phyloP scores from a whole-genome alignment of 73 alveolate genomes.

The Paramecium caudatum region DNA sequence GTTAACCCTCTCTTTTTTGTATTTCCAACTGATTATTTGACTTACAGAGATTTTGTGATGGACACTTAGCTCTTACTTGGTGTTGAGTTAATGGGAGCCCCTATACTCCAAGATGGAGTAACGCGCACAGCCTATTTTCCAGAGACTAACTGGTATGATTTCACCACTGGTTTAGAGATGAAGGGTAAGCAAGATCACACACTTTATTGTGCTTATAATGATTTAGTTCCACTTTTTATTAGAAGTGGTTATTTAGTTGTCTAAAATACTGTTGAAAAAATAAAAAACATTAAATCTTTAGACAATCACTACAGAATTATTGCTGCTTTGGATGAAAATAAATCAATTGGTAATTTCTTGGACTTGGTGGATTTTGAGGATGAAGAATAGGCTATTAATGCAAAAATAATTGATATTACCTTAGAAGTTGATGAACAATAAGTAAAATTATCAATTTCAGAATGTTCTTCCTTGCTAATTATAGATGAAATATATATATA shows the following conservation, averaged over 20 bases:
- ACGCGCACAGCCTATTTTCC: slow-evolving; percentile 43
- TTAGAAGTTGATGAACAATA: not conserved
- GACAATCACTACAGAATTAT: slow-evolving; percentile 3
- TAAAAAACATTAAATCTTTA: slow-evolving; percentile 25
- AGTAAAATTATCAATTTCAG: not conserved
- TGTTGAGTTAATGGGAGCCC: slow-evolving; percentile 80
- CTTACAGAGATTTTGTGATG: slow-evolving; percentile 74
- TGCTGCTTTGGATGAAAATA: slow-evolving; percentile 4
- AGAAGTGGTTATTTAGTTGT: slow-evolving; percentile 71
- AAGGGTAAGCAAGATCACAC: slow-evolving; percentile 38
- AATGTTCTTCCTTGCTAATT: not conserved
- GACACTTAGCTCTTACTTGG: slow-evolving; percentile 85
- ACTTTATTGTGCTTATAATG: slow-evolving; percentile 51
- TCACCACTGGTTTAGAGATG: slow-evolving; percentile 49
- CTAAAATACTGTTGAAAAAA: not conserved
- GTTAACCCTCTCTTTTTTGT: slow-evolving; percentile 84
- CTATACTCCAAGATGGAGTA: slow-evolving; percentile 76
- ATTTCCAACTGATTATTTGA: slow-evolving; percentile 80
- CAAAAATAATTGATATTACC: not conserved
- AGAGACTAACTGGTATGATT: slow-evolving; percentile 67
- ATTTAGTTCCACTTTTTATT: slow-evolving; percentile 57
- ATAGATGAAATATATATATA: slow-evolving; percentile 50
- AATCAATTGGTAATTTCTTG: slow-evolving; percentile 36
- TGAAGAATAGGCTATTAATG: slow-evolving; percentile 25
- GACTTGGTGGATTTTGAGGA: not conserved